Base-by-base conservation (phyloP, 306 rosid genomes). In the Lathyrus sativus region DNA sequence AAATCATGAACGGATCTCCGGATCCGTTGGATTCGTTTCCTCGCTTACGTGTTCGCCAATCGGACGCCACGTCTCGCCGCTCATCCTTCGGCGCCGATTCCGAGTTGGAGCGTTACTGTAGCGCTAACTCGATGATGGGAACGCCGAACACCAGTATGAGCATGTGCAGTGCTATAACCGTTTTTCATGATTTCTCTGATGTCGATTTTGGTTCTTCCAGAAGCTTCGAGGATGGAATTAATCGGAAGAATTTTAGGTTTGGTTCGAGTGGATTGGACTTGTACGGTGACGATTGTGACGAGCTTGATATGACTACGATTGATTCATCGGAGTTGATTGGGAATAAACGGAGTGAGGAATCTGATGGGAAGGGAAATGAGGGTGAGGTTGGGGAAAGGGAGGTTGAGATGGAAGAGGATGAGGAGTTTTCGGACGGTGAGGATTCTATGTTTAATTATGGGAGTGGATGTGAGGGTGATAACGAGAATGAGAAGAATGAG, bases 81-180 rank as follows among this genome's bases (percentile, higher is more conserved):
- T 89, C 95, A 9, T 89, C 98, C n/a, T 85, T 37, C 72, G 61
- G 81, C 67, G 95, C 81, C 14, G 97, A 87, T 18, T 88, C 97
- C 51, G 99, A 90, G 82, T 86, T 87, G 67, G 97, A 93, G 38
- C 88, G 96, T 10, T 93, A 93, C 53, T 82, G 92, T 60, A 93
- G 99, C 79, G 90, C 97, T 35, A 90, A 87, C 80, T 93, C 99
- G 13, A 76, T 57, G 6, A 84, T 90, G 89, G 96, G 95, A 13
- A 90, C 97, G 26, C 97, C 97, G 0, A 88, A 83, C 72, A 64
- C 71, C 51, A 18, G 43, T 59, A 67, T 66, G 79, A 74, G 75
- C 74, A 64, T 83, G 76, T 75, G 88, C 39, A 86, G 99, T 78
- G 57, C 95, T 29, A 45, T 90, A 70, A 88, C 97, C 6, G 79